Base-by-base conservation (phyloP, 2,329 filamentous ascomycete species). In the Plenodomus lindquistii region DNA sequence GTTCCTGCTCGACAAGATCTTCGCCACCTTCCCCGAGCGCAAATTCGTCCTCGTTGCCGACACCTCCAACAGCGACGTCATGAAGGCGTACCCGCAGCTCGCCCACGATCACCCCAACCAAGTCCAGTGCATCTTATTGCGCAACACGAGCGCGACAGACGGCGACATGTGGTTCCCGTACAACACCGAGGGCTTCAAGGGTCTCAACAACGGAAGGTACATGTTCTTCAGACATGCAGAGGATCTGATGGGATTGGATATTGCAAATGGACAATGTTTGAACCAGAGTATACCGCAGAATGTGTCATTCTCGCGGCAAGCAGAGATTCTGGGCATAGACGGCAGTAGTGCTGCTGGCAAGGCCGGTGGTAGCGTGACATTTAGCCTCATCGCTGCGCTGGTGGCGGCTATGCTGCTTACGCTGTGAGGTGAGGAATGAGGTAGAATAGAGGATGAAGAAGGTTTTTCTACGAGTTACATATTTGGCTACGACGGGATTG, bases 221-320 rank as follows among this genome's bases (percentile, higher is more conserved):
- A 91, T 92, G 88, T 92, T 93, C 74, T 92, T 93, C 77, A 75
- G 80, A 15, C 79, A 86, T 16, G 81, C 88, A 0, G 84, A 91
- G 67, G 88, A 92, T 59, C 71, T 92, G 31, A 78, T 62, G 6
- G 78, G 79, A 2, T 71, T 90, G 51, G 86, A 92, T 60, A 84
- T 92, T 50, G 78, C 75, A 2, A 82, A 81, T 37, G 88, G 87
- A 1, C 77, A 86, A 48, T 91, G 88, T 67, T 79, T 83, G 60
- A 91, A 91, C 59, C 60, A 71, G 22, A 79, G 77, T 0, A 79
- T 91, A 5, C 69, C 75, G 31, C 87, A 91, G 69, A 89, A 91
- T 52, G 76, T 91, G 36, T 90, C 87, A 0, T 91, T 89, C 62
- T 79, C 62, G 1, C 46, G 61, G 8, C 70, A 73, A 49, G 69